Conservation (phyloP, 2,329 filamentous ascomycete species). For the Xylariaceae sp. region DNA sequence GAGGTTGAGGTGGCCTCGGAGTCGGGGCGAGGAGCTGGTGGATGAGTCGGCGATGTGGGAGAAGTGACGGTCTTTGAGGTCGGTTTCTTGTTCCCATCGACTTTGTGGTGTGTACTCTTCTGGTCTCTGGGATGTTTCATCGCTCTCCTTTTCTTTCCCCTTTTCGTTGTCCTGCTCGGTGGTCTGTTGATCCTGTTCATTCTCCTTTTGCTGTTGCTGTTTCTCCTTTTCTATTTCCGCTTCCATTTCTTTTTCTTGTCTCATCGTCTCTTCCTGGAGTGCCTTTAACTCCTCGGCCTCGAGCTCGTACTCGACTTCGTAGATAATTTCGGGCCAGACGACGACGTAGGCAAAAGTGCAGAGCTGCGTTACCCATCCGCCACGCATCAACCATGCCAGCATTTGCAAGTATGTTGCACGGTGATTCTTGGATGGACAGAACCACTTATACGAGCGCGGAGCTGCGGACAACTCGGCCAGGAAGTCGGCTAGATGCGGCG, state of each 20-base stretch:
- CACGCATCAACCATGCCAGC: slow-evolving; percentile 85
- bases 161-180: slow-evolving; percentile 8
- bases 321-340: slow-evolving; percentile 75
- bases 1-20: slow-evolving; percentile 4
- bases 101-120: slow-evolving; percentile 7
- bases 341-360: slow-evolving; percentile 88
- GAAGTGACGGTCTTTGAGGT: slow-evolving; percentile 13
- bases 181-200: slow-evolving; percentile 4
- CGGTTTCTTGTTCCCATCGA: slow-evolving; percentile 7
- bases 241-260: slow-evolving; percentile 11
- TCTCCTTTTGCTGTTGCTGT: slow-evolving; percentile 1
- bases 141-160: slow-evolving; percentile 8
- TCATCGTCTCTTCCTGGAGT: slow-evolving; percentile 18
- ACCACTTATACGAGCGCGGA: slow-evolving; percentile 74
- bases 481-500: slow-evolving; percentile 80
- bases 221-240: slow-evolving; percentile 2
- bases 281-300: slow-evolving; percentile 55
- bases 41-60: slow-evolving; percentile 11
- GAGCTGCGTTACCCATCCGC: slow-evolving; percentile 89
- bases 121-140: background rate
- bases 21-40: slow-evolving; percentile 12
- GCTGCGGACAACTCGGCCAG: slow-evolving; percentile 75
- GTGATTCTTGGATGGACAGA: slow-evolving; percentile 83
- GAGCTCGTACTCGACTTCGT: slow-evolving; percentile 68
- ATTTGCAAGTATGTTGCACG: slow-evolving; percentile 84